Base-by-base conservation (phyloP, 495 filamentous ascomycete genomes). In the Xeromyces bisporus region DNA sequence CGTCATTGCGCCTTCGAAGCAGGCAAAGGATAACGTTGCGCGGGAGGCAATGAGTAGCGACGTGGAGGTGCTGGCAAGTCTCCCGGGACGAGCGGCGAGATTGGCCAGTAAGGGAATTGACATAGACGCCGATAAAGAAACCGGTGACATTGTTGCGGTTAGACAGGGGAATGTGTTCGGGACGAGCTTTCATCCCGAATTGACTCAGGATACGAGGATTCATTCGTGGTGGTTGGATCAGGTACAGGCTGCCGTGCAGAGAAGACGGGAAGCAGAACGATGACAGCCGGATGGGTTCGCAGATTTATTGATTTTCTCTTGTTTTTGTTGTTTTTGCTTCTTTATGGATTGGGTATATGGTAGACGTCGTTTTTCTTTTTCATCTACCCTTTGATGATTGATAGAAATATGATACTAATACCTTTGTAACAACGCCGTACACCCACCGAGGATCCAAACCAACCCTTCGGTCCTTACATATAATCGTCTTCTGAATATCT, bases 181-280 rank as follows among this genome's bases (percentile, higher is more conserved):
- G 4, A 96, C 84, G 5, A 93, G 85, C 47, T 97, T 96, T 47
- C 91, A 97, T 46, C 89, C 91, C 0, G 91, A 97, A 51, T 53
- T 97, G 46, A 97, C 87, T 14, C 73, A 71, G 14, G 89, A 97
- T 52, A 60, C 70, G 35, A 66, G 89, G 42, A 94, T 96, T 43
- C 89, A 97, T 55, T 55, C 71, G 2, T 97, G 89, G 89, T 97
- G 89, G 89, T 44, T 97, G 46, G 51, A 65, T 40, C 68, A 85
- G 50, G 81, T 94, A 29, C 51, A 54, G 35, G 45, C 49, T 15
- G 53, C 49, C 13, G 46, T 57, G 36, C 35, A 38, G 26, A 47
- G 38, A 37, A 43, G 46, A 29, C 43, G 46, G 16, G 39, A 51
- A 32, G 27, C 50, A 27, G 41, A 42, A 33, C 35, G 46, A 40